These are phyloP conservation scores for Daedaleopsis sinensis DNA, from an alignment of 768 basidiomycete species.

Conservation along the genomic window DNA sequence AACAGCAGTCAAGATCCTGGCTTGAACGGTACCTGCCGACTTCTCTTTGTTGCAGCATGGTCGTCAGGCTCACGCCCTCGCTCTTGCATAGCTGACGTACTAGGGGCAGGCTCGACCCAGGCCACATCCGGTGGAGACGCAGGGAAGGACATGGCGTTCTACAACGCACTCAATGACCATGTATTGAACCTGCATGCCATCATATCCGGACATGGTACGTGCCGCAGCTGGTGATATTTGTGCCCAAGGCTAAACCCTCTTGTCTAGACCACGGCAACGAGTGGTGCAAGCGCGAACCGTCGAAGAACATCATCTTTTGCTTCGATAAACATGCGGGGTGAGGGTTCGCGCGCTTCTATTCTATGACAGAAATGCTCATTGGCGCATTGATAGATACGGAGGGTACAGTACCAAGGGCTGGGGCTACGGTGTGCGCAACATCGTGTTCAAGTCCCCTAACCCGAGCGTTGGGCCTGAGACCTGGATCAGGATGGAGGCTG, in stretches of 20 bases:
- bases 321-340: conserved; percentile 81
- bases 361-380: background rate
- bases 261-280: conserved; percentile 72
- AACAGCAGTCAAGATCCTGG: conserved; percentile 46
- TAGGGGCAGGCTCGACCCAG: conserved; percentile 63
- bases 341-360: background rate
- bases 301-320: conserved; percentile 68
- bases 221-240: background rate
- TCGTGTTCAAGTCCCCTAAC: conserved; percentile 56
- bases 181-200: conserved; percentile 69
- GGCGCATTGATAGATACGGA: conserved; percentile 53
- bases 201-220: conserved; percentile 70
- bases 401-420: conserved; percentile 57
- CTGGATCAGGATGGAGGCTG: conserved; percentile 67
- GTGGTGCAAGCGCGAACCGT: conserved; percentile 74
- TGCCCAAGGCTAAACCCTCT: no score
- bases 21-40: conserved; percentile 38
- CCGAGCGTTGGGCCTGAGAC: conserved; percentile 53
- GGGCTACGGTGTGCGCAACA: conserved; percentile 68
- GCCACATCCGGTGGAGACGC: conserved; percentile 39
- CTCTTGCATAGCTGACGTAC: conserved; percentile 45
- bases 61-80: background rate
- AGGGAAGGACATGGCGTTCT: conserved; percentile 62
- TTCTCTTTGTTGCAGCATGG: background rate
- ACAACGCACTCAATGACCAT: conserved; percentile 57